These are phyloP conservation scores for Aspergillus clavatus DNA, from an alignment of 2,329 filamentous ascomycete genomes.

Conservation along the genomic window DNA sequence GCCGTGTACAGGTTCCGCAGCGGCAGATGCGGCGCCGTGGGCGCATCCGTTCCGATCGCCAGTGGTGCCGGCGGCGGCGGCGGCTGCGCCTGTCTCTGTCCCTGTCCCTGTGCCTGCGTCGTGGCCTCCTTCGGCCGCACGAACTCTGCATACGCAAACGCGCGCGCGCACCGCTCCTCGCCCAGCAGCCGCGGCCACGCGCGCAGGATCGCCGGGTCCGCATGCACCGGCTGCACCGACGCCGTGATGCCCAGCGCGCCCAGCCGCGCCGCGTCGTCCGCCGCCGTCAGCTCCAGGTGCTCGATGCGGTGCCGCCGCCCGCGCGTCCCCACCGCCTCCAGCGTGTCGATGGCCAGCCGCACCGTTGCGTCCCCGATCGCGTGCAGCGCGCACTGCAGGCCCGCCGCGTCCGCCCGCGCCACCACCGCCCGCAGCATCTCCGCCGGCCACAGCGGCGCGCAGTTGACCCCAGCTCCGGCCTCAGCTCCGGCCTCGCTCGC, in stretches of 20 bases:
- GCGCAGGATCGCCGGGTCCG: conserved; percentile 43
- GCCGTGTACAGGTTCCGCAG: conserved; percentile 47
- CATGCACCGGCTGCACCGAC: conserved; percentile 37
- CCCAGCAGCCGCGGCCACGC: conserved; percentile 46
- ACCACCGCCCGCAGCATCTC: no score
- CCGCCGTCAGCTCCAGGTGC: conserved; percentile 47
- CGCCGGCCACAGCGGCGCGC: conserved; percentile 43
- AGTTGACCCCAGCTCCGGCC: conserved; percentile 11
- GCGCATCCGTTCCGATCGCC: conserved; percentile 47
- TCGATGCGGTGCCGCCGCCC: conserved; percentile 47
- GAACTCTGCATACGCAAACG: conserved; percentile 50
- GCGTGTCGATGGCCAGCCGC: conserved; percentile 42
- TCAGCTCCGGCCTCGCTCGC: conserved; percentile 18
- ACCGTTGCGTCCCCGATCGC: conserved; percentile 49
- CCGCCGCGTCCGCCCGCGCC: conserved; percentile 38
- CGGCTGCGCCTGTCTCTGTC: no score
- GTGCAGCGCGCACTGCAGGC: conserved; percentile 47
- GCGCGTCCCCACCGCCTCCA: conserved; percentile 21
- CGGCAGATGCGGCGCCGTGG: conserved; percentile 44
- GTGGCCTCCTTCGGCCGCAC: conserved; percentile 36
- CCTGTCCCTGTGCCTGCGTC: no score
- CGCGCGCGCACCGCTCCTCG: conserved; percentile 39
- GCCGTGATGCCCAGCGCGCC: conserved; percentile 43
- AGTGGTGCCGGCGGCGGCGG: no score
- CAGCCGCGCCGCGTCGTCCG: conserved; percentile 43